Base-by-base conservation (phyloP, 257 asterid genomes). In the Salvia hispanica region DNA sequence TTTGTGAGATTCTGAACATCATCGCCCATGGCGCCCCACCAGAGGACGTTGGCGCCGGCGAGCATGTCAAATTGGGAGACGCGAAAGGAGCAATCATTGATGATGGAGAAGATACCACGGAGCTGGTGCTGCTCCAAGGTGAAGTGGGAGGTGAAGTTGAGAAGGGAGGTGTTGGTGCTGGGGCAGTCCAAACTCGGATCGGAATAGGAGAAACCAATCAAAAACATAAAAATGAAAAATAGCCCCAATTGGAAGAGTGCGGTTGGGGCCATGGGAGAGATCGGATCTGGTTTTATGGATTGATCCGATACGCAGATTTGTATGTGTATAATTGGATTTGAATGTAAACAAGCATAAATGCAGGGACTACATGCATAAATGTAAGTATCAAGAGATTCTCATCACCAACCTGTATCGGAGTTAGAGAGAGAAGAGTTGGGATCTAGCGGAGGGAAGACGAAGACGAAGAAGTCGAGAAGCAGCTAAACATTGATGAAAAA, bases 81-180 rank as follows among this genome's bases (percentile, higher is more conserved):
- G 55, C 77, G 74, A 72, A 93, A 93, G 3, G 97, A 86, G 68
- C 97, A 93, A 68, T 78, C 88, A 33, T 91, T 90, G 7, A 85
- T 48, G 46, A 94, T 72, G 50, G 89, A 78, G 21, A 94, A 59
- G 18, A 77, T 76, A 13, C 97, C 99, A 8, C 99, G 92, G 66
- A 94, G 84, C 80, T 94, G 99, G 78, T 94, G 99, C 69, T 94
- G 99, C n/a, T 79, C 92, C 95, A 89, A 86, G 74, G 80, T 72
- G 77, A 94, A 91, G 69, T 86, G 86, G 56, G 96, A 88, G 42
- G 92, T 85, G 86, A 81, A 85, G 82, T 94, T 88, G 69, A 80
- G 56, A 2, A 86, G 81, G 31, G 91, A 76, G 72, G 89, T 66
- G 28, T 82, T 83, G 76, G 84, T 82, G 57, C 70, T 75, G 12